Evolutionary conservation across 1,284 basidiomycete species (phyloP).

Genomic region (Irpex sp.): DNA sequence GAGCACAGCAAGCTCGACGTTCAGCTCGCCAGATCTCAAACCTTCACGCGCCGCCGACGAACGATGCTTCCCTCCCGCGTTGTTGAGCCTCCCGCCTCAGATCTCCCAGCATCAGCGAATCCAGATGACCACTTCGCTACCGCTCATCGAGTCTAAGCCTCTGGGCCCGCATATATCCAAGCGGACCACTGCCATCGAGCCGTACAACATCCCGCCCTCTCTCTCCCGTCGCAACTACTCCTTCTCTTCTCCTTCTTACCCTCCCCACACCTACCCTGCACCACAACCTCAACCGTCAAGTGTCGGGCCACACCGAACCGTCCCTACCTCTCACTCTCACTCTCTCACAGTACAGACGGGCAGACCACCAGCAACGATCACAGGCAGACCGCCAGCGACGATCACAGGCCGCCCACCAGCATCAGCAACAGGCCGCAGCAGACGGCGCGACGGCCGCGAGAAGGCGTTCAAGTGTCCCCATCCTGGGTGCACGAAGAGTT

Average conservation of each 20-base stretch:
- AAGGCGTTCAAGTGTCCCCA: slow-evolving; percentile 33
- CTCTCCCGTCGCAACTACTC: background rate
- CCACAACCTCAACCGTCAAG: no score
- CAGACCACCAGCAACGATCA: background rate
- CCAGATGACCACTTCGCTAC: no score
- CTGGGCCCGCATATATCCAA: no score
- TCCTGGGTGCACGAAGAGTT: slow-evolving; percentile 33
- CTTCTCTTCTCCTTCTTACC: background rate
- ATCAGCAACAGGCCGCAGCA: background rate
- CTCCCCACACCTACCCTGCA: no score
- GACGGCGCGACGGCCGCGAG: slow-evolving; percentile 15
- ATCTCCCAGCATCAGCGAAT: background rate
- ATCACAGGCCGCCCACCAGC: background rate
- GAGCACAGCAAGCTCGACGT: slow-evolving; percentile 9
- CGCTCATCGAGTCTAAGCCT: no score
- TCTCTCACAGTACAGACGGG: no score
- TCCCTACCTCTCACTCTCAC: no score
- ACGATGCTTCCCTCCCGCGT: slow-evolving; percentile 24
- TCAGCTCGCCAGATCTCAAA: background rate
- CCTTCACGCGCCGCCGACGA: background rate
- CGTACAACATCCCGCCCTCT: slow-evolving; percentile 1
- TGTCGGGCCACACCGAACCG: no score
- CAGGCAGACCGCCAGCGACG: background rate
- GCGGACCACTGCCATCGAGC: background rate
- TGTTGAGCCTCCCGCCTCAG: slow-evolving; percentile 18